Conservation (phyloP, 2,329 filamentous ascomycete genomes). For the Claviceps humidiphila region DNA sequence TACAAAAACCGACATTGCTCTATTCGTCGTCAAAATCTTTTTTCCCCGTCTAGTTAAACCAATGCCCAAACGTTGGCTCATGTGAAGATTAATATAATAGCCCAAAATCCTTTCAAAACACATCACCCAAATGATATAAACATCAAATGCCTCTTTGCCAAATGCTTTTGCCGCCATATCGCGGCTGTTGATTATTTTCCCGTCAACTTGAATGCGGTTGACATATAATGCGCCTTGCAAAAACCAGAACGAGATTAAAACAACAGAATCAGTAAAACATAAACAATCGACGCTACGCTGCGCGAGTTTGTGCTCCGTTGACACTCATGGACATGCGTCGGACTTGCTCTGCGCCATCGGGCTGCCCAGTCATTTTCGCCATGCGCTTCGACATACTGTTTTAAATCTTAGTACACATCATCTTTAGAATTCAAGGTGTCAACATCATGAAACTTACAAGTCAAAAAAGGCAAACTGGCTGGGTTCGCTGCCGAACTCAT, state of each 20-base stretch:
- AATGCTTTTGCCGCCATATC: neutral
- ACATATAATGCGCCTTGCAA: neutral
- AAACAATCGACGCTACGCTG: neutral
- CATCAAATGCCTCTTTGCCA: neutral
- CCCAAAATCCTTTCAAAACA: too few relatives aligned
- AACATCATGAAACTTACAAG: constrained; percentile 53
- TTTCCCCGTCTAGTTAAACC: too few relatives aligned
- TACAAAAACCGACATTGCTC: too few relatives aligned
- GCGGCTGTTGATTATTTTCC: neutral
- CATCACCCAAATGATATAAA: too few relatives aligned
- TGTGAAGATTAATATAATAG: too few relatives aligned
- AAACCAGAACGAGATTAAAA: neutral
- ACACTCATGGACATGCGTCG: constrained; percentile 15
- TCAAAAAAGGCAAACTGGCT: constrained; percentile 98
- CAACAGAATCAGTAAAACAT: neutral
- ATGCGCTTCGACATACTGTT: constrained; percentile 54
- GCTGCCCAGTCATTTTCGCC: constrained; percentile 27
- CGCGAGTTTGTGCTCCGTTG: neutral
- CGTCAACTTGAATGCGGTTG: too few relatives aligned
- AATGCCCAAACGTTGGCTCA: too few relatives aligned
- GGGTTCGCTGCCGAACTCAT: constrained; percentile 82
- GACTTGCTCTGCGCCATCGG: constrained; percentile 15
- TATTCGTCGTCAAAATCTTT: too few relatives aligned
- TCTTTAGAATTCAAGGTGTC: neutral
- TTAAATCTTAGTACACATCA: neutral